Conservation (phyloP, 2,329 filamentous ascomycete species). For the Harringtonia aguacate region DNA sequence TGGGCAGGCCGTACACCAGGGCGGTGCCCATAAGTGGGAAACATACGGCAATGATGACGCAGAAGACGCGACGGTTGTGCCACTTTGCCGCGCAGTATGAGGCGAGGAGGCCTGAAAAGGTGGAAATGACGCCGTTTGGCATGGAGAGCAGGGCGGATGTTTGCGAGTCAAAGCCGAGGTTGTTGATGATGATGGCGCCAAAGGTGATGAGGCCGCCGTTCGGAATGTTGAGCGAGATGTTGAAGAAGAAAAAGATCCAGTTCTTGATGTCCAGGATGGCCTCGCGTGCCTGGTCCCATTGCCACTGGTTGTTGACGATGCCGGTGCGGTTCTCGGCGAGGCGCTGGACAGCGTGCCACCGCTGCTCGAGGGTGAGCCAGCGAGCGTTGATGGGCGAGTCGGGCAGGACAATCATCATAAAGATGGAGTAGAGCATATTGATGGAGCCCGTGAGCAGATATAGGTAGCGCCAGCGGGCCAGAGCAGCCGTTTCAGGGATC, state of each 20-base stretch:
- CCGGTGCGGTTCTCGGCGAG: slow-evolving; percentile 47
- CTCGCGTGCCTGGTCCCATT: slow-evolving; percentile 43
- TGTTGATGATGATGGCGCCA: slow-evolving; percentile 45
- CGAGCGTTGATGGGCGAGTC: slow-evolving; percentile 45
- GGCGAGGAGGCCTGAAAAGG: slow-evolving; percentile 43
- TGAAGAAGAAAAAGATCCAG: slow-evolving; percentile 45
- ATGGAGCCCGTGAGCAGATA: slow-evolving; percentile 54
- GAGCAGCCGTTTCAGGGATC: slow-evolving; percentile 42
- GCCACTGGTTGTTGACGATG: slow-evolving; percentile 44
- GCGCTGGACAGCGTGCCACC: slow-evolving; percentile 41
- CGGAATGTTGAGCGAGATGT: slow-evolving; percentile 39
- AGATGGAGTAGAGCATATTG: slow-evolving; percentile 47
- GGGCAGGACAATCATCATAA: slow-evolving; percentile 45
- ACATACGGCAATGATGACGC: slow-evolving; percentile 24
- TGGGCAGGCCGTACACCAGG: slow-evolving; percentile 10
- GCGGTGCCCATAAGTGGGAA: slow-evolving; percentile 23
- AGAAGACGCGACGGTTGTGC: slow-evolving; percentile 31
- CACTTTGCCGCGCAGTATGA: slow-evolving; percentile 32
- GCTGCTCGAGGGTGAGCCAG: slow-evolving; percentile 38
- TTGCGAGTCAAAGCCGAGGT: slow-evolving; percentile 37
- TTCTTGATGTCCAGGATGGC: slow-evolving; percentile 47
- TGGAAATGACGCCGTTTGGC: slow-evolving; percentile 38
- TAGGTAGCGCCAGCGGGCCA: slow-evolving; percentile 49
- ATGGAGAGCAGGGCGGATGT: slow-evolving; percentile 25
- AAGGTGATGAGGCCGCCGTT: slow-evolving; percentile 53